Percentiles rank a stretch among this genome's conserved stretches.
These are phyloP conservation scores for Colletotrichum tropicicola DNA, from an alignment of 2,329 filamentous ascomycete genomes.

Conservation along the genomic window DNA sequence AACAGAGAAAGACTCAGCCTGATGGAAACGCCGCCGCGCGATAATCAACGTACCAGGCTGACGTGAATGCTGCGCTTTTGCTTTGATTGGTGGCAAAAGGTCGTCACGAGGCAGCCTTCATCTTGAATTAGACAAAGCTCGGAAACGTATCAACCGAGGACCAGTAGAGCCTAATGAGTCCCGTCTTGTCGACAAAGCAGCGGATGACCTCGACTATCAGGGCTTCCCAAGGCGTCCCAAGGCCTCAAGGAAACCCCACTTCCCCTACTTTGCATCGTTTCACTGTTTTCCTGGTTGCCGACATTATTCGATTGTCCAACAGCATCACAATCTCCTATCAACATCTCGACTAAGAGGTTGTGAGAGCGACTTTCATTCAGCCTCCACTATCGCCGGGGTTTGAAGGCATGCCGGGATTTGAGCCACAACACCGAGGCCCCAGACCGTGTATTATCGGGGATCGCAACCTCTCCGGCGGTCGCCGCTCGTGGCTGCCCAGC, in stretches of 20 bases:
- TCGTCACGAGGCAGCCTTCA: neutral
- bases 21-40: no score
- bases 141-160: no score
- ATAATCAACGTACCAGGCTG: neutral
- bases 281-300: neutral
- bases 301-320: neutral
- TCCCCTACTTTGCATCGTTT: neutral
- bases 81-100: neutral
- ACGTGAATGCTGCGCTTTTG: neutral
- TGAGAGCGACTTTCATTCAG: neutral
- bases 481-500: neutral
- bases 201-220: neutral
- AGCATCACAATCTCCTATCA: neutral
- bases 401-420: slow-evolving; percentile 34
- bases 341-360: no score
- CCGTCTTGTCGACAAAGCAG: neutral
- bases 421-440: slow-evolving; percentile 1
- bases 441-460: neutral
- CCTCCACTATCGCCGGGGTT: slow-evolving; percentile 13
- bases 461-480: neutral
- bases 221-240: neutral
- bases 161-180: neutral
- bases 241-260: neutral
- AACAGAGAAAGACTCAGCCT: no score
- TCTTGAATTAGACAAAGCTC: no score